Base-by-base conservation (phyloP, 441 rosid genomes). In the Sinapis alba region DNA sequence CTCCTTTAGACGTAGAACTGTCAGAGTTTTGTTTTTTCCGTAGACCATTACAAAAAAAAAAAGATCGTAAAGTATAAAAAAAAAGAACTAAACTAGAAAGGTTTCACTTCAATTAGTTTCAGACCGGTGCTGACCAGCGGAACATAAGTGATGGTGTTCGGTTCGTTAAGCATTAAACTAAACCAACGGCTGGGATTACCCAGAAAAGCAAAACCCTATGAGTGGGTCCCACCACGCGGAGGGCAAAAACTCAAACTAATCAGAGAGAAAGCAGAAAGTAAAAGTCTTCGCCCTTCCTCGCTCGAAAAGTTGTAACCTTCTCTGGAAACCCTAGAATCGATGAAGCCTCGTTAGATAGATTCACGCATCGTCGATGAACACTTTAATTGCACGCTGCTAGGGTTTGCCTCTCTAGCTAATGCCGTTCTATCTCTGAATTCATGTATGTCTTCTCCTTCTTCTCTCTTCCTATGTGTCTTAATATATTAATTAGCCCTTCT, bases 161-260 rank as follows among this genome's bases (percentile, higher is more conserved):
- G 63, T 59, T 59, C 21, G 63, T 28, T 27, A 9, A 57, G 5
- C 34, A 24, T 24, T 1, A 50, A 30, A 62, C 26, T 9, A 41
- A 62, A 73, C n/a, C 23, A 56, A 64, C 77, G 71, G 71, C 58
- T 26, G 45, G 1, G 58, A 73, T 73, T 64, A n/a, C n/a, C n/a
- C 18, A 6, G n/a, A 62, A 50, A 50, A 11, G 57, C 12, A 21
- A 63, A 54, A 53, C 45, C 43, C 21, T 71, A 43, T 9, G 15
- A 43, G 47, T 15, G n/a, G 77, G 72, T 27, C 77, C 72, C 71
- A 57, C 72, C 72, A 65, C 66, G 71, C 47, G 7, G 50, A 65
- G 13, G 47, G 65, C 58, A 56, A 41, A 73, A 38, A 4, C 47
- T 69, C 11, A 21, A 54, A 23, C 38, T 50, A 69, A 58, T 60